A percentile compares a stretch with the other conserved stretches of the same genome.
Evolutionary conservation across 352 stramenopile genomes (phyloP).

Genomic region (Phytopythium oedochilum): DNA sequence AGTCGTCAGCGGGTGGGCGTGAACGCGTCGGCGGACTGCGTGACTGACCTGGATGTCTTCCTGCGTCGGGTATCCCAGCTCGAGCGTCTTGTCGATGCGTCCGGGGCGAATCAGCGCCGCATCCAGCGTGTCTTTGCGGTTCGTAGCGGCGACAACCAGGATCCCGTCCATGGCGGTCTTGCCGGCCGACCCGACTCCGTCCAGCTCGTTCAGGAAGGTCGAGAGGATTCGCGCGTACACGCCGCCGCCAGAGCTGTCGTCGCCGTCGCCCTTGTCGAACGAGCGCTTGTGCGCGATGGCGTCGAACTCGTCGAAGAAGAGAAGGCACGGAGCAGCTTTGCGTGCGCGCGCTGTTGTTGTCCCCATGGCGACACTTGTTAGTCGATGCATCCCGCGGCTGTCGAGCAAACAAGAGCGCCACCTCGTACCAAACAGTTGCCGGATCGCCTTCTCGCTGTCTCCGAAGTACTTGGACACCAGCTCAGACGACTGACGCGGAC

Average conservation of each 20-base stretch:
- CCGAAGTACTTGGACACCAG: conserved; percentile 87
- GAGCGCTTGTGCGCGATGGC: conserved; percentile 75
- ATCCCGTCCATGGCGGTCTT: conserved; percentile 30
- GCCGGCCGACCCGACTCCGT: conserved; percentile 49
- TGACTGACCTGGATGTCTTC: conserved; percentile 36
- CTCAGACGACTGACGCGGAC: conserved; percentile 55
- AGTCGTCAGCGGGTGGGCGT: neutral
- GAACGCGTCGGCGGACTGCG: neutral
- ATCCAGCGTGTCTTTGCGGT: conserved; percentile 63
- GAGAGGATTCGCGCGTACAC: conserved; percentile 80
- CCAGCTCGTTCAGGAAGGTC: conserved; percentile 86
- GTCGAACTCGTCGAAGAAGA: conserved; percentile 88
- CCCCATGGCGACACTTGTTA: neutral
- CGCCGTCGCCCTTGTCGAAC: conserved; percentile 40
- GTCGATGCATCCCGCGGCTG: neutral
- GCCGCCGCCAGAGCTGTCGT: conserved; percentile 28
- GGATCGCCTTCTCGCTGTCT: conserved; percentile 80
- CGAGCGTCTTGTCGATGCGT: conserved; percentile 71
- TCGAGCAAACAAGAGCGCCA: neutral
- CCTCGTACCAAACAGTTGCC: conserved; percentile 67
- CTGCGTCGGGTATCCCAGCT: conserved; percentile 46
- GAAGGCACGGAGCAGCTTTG: conserved; percentile 59
- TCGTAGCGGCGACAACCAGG: conserved; percentile 72
- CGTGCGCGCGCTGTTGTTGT: conserved; percentile 52
- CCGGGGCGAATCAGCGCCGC: conserved; percentile 68